phyloP scores from a whole-genome alignment of 129 eudicot genomes.

The Ambrosia trifida region DNA sequence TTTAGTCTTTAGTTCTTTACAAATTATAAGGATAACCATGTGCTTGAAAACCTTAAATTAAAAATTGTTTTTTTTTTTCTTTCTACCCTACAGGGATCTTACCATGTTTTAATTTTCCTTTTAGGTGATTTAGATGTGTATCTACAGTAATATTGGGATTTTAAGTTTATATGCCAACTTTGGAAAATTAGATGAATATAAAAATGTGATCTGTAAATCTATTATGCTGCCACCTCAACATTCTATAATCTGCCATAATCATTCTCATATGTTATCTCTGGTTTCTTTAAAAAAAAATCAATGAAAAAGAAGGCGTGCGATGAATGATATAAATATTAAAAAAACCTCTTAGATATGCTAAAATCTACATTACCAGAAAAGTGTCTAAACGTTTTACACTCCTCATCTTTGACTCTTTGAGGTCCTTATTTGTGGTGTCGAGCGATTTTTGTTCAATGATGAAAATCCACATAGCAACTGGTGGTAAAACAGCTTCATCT shows the following conservation, averaged over 20 bases:
- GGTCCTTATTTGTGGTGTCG: no score
- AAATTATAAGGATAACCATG: conserved; percentile 9
- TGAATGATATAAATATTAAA: not conserved
- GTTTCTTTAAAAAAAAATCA: not conserved
- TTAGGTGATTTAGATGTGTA: not conserved
- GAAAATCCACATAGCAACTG: no score
- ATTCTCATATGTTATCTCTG: not conserved
- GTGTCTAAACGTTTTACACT: no score
- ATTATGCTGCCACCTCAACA: not conserved
- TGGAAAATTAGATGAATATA: not conserved
- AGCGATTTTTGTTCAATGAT: no score
- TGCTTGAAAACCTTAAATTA: conserved; percentile 16
- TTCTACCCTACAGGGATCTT: no score
- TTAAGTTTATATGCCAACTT: not conserved
- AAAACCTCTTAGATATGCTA: not conserved
- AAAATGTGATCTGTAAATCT: conserved; percentile 1
- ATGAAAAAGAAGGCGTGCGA: not conserved
- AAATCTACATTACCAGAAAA: no score
- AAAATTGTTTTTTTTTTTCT: not conserved
- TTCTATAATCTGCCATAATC: not conserved
- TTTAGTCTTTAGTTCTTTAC: conserved; percentile 14
- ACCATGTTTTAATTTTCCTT: not conserved
- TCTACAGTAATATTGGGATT: not conserved
- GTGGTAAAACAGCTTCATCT: no score
- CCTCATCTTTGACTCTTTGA: no score